Conservation (phyloP, 352 stramenopile genomes). For the Halophytophthora polymorphica region DNA sequence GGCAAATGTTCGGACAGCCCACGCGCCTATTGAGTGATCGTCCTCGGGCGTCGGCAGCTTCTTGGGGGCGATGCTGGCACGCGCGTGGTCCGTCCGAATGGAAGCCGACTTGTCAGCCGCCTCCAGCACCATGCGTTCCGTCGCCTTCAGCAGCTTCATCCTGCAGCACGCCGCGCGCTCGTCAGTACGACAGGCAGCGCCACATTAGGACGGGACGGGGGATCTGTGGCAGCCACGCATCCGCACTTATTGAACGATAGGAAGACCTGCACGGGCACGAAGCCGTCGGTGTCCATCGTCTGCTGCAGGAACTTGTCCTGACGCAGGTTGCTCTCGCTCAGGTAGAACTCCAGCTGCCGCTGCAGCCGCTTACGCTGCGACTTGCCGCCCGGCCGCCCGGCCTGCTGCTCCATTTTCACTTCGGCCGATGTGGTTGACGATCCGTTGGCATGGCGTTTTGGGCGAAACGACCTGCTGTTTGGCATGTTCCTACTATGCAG, state of each 20-base stretch:
- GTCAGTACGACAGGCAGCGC: conserved; percentile 1
- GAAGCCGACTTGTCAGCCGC: conserved; percentile 48
- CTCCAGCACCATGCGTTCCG: conserved; percentile 54
- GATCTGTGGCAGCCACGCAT: neutral
- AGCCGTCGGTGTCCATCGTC: conserved; percentile 63
- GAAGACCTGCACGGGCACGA: conserved; percentile 49
- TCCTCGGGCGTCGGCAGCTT: conserved; percentile 23
- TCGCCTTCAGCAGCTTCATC: conserved; percentile 54
- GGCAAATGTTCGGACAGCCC: too few species aligned
- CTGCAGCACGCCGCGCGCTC: conserved; percentile 7
- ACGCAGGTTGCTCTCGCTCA: conserved; percentile 72
- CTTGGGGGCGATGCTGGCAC: conserved; percentile 43
- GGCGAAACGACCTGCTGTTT: too few species aligned
- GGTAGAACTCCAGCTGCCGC: conserved; percentile 81
- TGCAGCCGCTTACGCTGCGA: conserved; percentile 68
- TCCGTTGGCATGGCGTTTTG: too few species aligned
- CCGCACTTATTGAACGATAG: conserved; percentile 68
- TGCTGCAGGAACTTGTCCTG: conserved; percentile 82
- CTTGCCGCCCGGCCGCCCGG: conserved; percentile 31
- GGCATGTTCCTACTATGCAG: too few species aligned
- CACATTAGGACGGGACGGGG: neutral
- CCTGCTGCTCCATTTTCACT: conserved; percentile 13
- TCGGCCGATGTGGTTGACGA: neutral
- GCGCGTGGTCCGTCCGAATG: conserved; percentile 41
- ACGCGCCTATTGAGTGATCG: conserved; percentile 21